These are phyloP conservation scores for Pulveroboletus frians DNA, from an alignment of 768 basidiomycete genomes.

Conservation along the genomic window DNA sequence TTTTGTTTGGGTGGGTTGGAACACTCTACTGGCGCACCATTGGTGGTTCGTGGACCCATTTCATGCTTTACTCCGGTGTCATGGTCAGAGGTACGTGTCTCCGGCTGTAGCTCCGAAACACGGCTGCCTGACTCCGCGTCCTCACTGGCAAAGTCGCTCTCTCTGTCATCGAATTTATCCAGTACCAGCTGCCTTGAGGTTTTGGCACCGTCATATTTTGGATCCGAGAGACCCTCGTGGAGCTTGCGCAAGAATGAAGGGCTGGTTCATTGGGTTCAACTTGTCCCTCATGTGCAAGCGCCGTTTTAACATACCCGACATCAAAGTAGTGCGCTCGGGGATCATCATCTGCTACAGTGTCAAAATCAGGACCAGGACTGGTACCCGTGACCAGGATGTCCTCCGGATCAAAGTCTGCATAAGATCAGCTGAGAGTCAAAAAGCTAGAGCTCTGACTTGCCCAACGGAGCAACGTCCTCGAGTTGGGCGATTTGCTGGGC, in stretches of 20 bases:
- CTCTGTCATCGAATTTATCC: conserved; percentile 28
- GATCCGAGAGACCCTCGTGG: conserved; percentile 62
- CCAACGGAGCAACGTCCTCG: conserved; percentile 62
- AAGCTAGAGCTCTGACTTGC: conserved; percentile 36
- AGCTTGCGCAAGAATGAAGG: conserved; percentile 64
- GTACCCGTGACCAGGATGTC: conserved; percentile 45
- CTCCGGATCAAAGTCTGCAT: conserved; percentile 71
- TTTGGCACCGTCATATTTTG: conserved; percentile 72
- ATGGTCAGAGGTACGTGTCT: conserved; percentile 7
- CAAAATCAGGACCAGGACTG: conserved; percentile 35
- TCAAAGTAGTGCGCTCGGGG: conserved; percentile 77
- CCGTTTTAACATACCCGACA: conserved; percentile 58
- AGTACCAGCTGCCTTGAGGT: conserved; percentile 56
- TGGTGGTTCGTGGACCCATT: conserved; percentile 1
- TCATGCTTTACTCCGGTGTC: conserved; percentile 13
- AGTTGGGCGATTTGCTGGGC: conserved; percentile 81
- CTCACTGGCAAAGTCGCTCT: conserved; percentile 6
- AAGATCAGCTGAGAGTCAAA: conserved; percentile 6
- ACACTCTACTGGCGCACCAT: conserved; percentile 15
- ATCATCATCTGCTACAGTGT: conserved; percentile 27
- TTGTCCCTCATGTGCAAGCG: not conserved
- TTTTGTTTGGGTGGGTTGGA: conserved; percentile 1
- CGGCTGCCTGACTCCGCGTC: conserved; percentile 19
- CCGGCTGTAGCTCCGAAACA: conserved; percentile 11
- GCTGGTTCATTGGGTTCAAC: conserved; percentile 33